These are phyloP conservation scores for Candida pseudoglaebosa DNA, from an alignment of 805 yeast genomes.

Conservation along the genomic window DNA sequence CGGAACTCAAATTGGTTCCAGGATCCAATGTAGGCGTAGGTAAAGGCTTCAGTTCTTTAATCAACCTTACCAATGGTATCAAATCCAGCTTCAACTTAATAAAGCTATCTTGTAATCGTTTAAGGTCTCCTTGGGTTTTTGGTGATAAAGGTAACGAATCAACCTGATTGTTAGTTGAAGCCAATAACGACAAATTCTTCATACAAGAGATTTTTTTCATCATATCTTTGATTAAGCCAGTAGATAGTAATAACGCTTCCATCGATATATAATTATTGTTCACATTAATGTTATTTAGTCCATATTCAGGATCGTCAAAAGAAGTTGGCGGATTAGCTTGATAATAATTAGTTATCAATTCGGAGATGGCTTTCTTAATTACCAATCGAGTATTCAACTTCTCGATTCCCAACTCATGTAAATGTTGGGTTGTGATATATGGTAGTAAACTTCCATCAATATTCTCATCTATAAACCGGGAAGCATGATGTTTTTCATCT, in stretches of 20 bases:
- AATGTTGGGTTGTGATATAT: slow-evolving; percentile 63
- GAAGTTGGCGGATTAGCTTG: slow-evolving; percentile 21
- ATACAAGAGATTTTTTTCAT: slow-evolving; percentile 19
- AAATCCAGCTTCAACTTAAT: slow-evolving; percentile 58
- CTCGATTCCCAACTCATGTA: slow-evolving; percentile 65
- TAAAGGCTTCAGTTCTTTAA: slow-evolving; percentile 63
- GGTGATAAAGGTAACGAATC: not conserved
- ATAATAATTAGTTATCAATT: slow-evolving; percentile 40
- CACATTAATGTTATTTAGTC: slow-evolving; percentile 27
- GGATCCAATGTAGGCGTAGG: slow-evolving; percentile 59
- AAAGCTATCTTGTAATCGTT: slow-evolving; percentile 50
- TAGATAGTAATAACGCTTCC: slow-evolving; percentile 35
- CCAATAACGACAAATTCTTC: slow-evolving; percentile 11
- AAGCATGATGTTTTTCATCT: slow-evolving; percentile 15
- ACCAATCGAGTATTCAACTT: slow-evolving; percentile 53
- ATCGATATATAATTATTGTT: slow-evolving; percentile 32
- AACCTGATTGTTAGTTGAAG: slow-evolving; percentile 7
- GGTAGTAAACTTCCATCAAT: slow-evolving; percentile 72
- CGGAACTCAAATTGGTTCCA: slow-evolving; percentile 16
- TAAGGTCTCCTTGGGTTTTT: slow-evolving; percentile 23
- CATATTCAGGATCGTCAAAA: slow-evolving; percentile 24
- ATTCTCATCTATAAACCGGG: slow-evolving; percentile 49
- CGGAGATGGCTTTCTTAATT: slow-evolving; percentile 57
- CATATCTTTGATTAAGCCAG: slow-evolving; percentile 34
- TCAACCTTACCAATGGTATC: slow-evolving; percentile 56